Base-by-base conservation (phyloP, 2,329 filamentous ascomycete species). In the Fusarium udum region DNA sequence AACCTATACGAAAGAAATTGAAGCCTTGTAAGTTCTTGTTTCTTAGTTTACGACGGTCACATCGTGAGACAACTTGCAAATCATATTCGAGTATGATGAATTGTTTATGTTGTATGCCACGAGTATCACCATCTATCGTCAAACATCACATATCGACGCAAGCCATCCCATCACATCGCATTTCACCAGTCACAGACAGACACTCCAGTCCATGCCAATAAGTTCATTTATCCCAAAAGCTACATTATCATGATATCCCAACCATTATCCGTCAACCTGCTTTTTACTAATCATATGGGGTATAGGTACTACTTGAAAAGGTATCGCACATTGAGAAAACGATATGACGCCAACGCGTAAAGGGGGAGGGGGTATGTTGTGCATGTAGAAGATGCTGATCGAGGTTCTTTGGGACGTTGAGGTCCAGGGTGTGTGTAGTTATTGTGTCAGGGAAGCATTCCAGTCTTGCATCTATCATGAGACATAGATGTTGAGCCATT, bases 291-390 rank as follows among this genome's bases (percentile, higher is more conserved):
- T 69, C 67, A 68, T 72, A 31, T 56, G 75, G 76, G 76, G 77
- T 76, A 78, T 78, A 78, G 77, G 69, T 78, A 78, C 70, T 97
- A 96, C 84, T 86, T 98, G 78, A 97, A 97, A 86, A 90, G 93
- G 80, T 98, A 98, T 84, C 92, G 95, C 76, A 91, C 93, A 32
- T 84, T 98, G 78, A 91, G 92, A 79, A 92, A 96, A 84, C 88
- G 94, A 80, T 98, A 98, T 84, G 88, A 91, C 72, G 83, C 79
- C 48, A 71, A 79, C 40, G 82, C 80, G 24, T 83, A 65, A 80
- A 71, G 40, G 60, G 57, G 22, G 24, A 40, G 31, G 39, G 65
- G 37, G 40, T 68, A 49, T 68, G 51, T 34, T 62, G 65, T 26
- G 56, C 53, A 55, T 65, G 51, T 39, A 64, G n/a, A 61, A 59